A percentile compares a stretch with the other conserved stretches of the same genome.
Conservation (phyloP, 140 eudicot genomes). For the Anethum foeniculum region DNA sequence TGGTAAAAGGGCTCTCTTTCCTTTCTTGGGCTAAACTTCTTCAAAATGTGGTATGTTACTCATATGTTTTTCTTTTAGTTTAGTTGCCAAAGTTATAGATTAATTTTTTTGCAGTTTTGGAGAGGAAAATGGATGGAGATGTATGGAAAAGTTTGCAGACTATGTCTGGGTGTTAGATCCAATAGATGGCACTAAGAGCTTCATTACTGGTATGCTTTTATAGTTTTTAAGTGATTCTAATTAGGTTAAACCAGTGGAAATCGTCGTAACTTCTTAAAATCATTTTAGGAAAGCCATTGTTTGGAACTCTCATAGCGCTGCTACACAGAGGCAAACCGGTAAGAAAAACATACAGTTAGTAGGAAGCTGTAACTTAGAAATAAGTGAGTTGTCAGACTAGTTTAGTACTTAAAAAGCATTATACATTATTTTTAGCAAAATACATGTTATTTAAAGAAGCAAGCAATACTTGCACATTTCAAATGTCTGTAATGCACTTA, state of each 20-base stretch:
- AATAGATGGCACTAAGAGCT: constrained; percentile 92
- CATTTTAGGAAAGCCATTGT: constrained; percentile 77
- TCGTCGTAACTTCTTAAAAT: constrained; percentile 8
- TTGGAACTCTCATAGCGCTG: constrained; percentile 93
- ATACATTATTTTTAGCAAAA: neutral
- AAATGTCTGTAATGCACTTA: neutral
- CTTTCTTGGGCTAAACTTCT: neutral
- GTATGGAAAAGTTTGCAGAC: constrained; percentile 72
- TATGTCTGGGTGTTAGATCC: constrained; percentile 98
- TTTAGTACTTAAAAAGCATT: neutral
- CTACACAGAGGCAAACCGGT: constrained; percentile 93
- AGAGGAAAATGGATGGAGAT: constrained; percentile 96
- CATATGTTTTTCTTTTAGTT: neutral
- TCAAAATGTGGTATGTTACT: neutral
- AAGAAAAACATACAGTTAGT: constrained; percentile 24
- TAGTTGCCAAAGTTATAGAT: constrained; percentile 1
- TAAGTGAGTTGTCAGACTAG: neutral
- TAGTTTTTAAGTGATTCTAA: neutral
- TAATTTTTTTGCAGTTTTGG: constrained; percentile 55
- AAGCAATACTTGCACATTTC: neutral
- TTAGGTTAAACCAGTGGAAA: constrained; percentile 6
- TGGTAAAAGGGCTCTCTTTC: neutral
- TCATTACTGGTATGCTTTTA: constrained; percentile 65
- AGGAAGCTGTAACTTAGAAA: neutral
- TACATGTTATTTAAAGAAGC: neutral